Percentiles rank a stretch among this genome's conserved stretches.
Conservation (phyloP, 2,329 filamentous ascomycete species). For the Aquanectria penicillioides region DNA sequence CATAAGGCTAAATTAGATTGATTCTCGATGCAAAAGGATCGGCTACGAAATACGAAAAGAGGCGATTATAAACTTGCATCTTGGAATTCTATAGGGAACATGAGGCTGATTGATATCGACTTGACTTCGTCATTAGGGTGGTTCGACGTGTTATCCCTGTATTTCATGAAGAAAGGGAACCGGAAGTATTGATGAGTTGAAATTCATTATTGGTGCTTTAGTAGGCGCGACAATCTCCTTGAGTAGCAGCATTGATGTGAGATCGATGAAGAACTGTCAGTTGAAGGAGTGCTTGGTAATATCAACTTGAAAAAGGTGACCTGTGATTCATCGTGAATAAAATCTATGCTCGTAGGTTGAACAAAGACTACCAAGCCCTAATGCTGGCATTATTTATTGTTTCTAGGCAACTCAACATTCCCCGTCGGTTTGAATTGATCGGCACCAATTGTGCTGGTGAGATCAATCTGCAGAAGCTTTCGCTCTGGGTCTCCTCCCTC, state of each 20-base stretch:
- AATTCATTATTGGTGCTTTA: not conserved
- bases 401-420: not conserved
- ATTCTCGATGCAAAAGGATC: too few species aligned
- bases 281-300: not conserved
- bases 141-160: too few species aligned
- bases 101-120: too few species aligned
- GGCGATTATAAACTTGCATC: too few species aligned
- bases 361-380: not conserved
- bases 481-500: not conserved
- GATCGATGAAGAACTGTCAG: not conserved
- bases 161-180: too few species aligned
- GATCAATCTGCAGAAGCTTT: not conserved
- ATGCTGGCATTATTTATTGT: not conserved
- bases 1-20: too few species aligned
- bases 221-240: not conserved
- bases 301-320: not conserved
- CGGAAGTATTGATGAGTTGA: not conserved
- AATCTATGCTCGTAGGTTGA: not conserved
- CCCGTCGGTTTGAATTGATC: not conserved
- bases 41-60: too few species aligned
- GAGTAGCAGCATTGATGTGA: not conserved
- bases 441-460: not conserved
- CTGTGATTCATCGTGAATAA: not conserved
- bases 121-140: too few species aligned
- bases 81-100: too few species aligned